These are phyloP conservation scores for Jatropha podagrica DNA, from an alignment of 441 rosid species.

Conservation along the genomic window DNA sequence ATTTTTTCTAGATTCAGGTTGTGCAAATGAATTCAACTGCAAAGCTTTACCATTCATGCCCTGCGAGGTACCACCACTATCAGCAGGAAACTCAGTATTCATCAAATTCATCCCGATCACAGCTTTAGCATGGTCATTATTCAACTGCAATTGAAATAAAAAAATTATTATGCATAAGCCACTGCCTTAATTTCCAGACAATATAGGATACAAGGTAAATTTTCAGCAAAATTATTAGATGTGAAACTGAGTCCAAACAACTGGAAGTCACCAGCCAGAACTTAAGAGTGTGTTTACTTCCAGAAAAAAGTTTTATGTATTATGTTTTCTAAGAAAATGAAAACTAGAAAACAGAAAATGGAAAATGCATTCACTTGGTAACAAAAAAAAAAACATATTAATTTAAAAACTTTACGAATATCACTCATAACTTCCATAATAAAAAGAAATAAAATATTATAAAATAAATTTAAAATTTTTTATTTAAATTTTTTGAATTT, in stretches of 20 bases:
- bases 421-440: too few relatives aligned
- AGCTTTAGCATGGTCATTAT: conserved; percentile 15
- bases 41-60: conserved; percentile 24
- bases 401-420: too few relatives aligned
- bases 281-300: background rate
- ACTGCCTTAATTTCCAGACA: conserved; percentile 10
- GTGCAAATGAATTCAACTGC: conserved; percentile 22
- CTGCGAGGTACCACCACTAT: conserved; percentile 13
- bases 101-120: conserved; percentile 20
- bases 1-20: conserved; percentile 37
- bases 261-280: background rate
- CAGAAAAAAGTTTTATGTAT: too few relatives aligned
- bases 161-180: conserved; percentile 3
- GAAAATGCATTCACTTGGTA: too few relatives aligned
- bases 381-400: too few relatives aligned
- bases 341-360: too few relatives aligned
- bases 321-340: too few relatives aligned
- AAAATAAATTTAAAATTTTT: too few relatives aligned
- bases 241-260: conserved; percentile 1
- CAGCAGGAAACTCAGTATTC: conserved; percentile 27
- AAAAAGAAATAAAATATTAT: too few relatives aligned
- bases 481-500: too few relatives aligned
- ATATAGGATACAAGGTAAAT: background rate
- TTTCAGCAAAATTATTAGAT: background rate
- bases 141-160: conserved; percentile 35